These are phyloP conservation scores for Wickerhamomyces sp. DNA, from an alignment of 1,139 yeast species.

Conservation along the genomic window DNA sequence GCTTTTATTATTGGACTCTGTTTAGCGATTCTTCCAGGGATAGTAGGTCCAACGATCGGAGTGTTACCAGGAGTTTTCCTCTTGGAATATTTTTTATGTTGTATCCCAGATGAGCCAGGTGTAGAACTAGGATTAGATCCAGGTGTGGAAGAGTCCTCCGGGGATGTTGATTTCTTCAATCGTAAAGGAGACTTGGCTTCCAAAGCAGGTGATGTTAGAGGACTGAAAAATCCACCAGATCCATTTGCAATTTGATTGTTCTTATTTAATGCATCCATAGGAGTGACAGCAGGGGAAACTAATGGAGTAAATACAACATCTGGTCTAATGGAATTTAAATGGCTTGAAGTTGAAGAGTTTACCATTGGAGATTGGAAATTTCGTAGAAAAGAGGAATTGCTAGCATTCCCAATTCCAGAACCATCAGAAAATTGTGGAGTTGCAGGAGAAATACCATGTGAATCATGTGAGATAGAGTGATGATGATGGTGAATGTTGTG, in stretches of 20 bases:
- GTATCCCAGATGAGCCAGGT: constrained; percentile 5
- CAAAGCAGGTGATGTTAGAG: constrained; percentile 65
- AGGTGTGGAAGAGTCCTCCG: constrained; percentile 10
- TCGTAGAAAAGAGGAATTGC: constrained; percentile 8
- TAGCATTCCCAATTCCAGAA: constrained; percentile 4
- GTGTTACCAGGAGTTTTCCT: constrained; percentile 32
- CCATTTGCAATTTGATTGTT: constrained; percentile 15
- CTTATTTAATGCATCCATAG: constrained; percentile 40
- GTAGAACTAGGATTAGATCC: constrained; percentile 6
- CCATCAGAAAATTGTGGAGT: constrained; percentile 21
- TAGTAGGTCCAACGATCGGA: constrained; percentile 31
- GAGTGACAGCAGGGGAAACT: constrained; percentile 71
- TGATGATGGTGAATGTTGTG: background rate
- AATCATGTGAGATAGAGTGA: background rate
- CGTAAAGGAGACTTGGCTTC: constrained; percentile 31
- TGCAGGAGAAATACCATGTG: constrained; percentile 12
- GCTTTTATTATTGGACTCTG: constrained; percentile 25
- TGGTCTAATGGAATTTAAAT: constrained; percentile 22
- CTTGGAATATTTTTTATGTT: constrained; percentile 25
- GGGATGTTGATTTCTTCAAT: constrained; percentile 18
- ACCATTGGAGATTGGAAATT: constrained; percentile 19
- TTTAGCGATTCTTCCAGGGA: constrained; percentile 24
- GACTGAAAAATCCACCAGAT: constrained; percentile 34
- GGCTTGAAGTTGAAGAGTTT: constrained; percentile 2
- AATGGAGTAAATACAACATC: constrained; percentile 58